These are phyloP conservation scores for Podila minutissima DNA, from an alignment of 192 early-diverging fungal genomes.

Conservation along the genomic window DNA sequence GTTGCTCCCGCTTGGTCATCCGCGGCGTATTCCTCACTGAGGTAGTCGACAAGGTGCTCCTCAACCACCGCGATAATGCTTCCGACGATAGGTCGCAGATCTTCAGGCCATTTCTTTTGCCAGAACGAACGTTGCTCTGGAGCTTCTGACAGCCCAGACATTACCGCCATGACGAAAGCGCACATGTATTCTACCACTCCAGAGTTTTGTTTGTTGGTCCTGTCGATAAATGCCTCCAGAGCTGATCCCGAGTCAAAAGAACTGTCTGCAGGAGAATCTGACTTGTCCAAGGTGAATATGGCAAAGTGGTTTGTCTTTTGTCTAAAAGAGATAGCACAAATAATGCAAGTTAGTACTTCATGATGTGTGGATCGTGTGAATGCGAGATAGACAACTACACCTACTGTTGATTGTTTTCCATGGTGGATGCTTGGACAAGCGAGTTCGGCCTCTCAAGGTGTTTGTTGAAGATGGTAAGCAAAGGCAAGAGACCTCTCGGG, in stretches of 20 bases:
- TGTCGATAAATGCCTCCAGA: constrained; percentile 19
- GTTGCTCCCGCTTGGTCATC: neutral
- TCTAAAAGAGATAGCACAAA: neutral
- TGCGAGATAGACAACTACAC: neutral
- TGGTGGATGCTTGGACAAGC: constrained; percentile 32
- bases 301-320: constrained; percentile 51
- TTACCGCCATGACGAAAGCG: constrained; percentile 10
- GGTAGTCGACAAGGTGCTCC: constrained; percentile 33
- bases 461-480: constrained; percentile 36
- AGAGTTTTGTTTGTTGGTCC: constrained; percentile 31
- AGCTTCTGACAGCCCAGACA: constrained; percentile 3
- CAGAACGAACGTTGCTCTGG: constrained; percentile 11
- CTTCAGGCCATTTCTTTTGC: constrained; percentile 33
- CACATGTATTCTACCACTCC: constrained; percentile 37
- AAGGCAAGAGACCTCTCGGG: constrained; percentile 17
- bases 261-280: neutral
- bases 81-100: constrained; percentile 1
- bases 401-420: constrained; percentile 43
- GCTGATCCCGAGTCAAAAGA: constrained; percentile 10
- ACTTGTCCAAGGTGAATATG: constrained; percentile 30
- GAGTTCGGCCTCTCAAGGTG: constrained; percentile 42
- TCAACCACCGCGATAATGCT: constrained; percentile 11
- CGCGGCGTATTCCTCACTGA: constrained; percentile 6
- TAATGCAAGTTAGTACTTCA: neutral
- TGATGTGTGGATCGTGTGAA: no score